Evolutionary conservation across 2,329 filamentous ascomycete genomes (phyloP).

Genomic region (Fusarium xyrophilum): DNA sequence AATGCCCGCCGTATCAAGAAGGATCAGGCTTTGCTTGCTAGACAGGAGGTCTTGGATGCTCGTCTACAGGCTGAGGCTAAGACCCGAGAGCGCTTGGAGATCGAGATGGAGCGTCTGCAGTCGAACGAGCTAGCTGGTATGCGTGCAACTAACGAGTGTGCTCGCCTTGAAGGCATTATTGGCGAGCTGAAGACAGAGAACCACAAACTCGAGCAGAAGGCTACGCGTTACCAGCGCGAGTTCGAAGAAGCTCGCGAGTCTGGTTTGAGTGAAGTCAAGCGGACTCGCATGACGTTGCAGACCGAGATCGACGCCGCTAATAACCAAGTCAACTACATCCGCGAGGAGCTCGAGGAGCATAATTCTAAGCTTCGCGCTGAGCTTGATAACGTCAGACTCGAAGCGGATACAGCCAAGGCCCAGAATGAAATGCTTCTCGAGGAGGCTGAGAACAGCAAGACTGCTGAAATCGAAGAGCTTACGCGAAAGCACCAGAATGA

Average conservation of each 20-base stretch:
- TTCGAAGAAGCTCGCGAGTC: conserved; percentile 84
- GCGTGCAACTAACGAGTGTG: conserved; percentile 67
- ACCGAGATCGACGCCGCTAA: conserved; percentile 83
- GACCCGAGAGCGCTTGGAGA: conserved; percentile 70
- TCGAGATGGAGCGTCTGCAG: conserved; percentile 71
- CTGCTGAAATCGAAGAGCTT: conserved; percentile 59
- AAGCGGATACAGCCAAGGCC: conserved; percentile 80
- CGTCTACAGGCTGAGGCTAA: conserved; percentile 77
- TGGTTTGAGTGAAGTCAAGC: conserved; percentile 79
- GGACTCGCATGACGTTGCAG: conserved; percentile 79
- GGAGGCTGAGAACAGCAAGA: conserved; percentile 75
- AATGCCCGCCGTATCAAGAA: conserved; percentile 79
- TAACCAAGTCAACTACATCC: conserved; percentile 82
- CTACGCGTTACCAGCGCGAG: conserved; percentile 77
- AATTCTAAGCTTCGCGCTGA: conserved; percentile 74
- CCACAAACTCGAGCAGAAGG: conserved; percentile 72
- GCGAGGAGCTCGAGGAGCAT: conserved; percentile 82
- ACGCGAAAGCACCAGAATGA: conserved; percentile 69
- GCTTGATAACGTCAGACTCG: conserved; percentile 77
- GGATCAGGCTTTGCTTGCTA: conserved; percentile 78
- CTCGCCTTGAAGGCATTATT: conserved; percentile 63
- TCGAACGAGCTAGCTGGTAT: conserved; percentile 69
- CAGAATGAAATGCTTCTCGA: conserved; percentile 85
- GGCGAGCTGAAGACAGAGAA: conserved; percentile 70
- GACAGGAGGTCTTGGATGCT: conserved; percentile 80